Evolutionary conservation across 2,329 filamentous ascomycete genomes (phyloP).

Genomic region (Aspergillus pseudonomiae): DNA sequence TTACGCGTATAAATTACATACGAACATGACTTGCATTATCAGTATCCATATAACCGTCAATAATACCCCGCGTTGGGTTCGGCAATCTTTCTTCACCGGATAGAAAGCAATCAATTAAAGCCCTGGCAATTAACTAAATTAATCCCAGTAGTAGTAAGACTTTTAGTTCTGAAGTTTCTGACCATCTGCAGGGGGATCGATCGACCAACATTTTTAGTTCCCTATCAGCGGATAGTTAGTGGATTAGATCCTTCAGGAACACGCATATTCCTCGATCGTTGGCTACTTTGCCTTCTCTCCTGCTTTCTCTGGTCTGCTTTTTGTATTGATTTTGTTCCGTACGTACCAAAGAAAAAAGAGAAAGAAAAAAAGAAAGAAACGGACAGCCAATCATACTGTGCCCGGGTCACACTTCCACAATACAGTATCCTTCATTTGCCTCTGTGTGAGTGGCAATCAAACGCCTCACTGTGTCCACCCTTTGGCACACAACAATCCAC

Average conservation of each 20-base stretch:
- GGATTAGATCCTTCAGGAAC: conserved; percentile 1
- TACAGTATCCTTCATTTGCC: neutral
- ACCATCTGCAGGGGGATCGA: neutral
- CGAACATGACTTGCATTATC: neutral
- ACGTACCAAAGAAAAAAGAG: neutral
- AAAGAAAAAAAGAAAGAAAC: neutral
- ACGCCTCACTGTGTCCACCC: neutral
- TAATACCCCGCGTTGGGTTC: neutral
- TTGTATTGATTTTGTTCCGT: neutral
- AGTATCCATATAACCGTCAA: neutral
- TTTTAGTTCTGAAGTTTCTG: neutral
- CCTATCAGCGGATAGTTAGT: neutral
- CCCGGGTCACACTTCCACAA: neutral
- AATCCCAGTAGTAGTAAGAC: neutral
- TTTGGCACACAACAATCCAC: neutral
- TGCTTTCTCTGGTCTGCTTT: neutral
- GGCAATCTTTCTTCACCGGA: neutral
- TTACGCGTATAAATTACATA: neutral
- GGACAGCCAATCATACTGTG: neutral
- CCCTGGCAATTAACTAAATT: neutral
- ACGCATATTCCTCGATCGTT: neutral
- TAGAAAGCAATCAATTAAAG: neutral
- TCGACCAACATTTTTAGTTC: neutral
- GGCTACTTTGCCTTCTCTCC: neutral
- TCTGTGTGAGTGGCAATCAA: neutral